Evolutionary conservation across 257 asterid genomes (phyloP).

Genomic region (Solanum pimpinellifolium): DNA sequence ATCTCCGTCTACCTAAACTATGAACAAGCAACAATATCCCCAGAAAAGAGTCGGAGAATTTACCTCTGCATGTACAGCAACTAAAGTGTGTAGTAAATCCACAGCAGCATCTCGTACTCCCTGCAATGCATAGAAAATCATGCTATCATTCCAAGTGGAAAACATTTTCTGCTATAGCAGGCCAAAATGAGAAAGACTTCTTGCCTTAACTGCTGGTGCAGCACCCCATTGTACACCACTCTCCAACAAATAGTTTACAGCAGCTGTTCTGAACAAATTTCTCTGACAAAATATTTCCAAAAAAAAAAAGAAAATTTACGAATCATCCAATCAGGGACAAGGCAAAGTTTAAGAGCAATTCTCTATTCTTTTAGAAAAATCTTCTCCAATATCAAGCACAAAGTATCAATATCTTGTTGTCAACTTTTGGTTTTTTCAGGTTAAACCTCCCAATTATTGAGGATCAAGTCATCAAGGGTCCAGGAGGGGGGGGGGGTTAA

Average conservation of each 20-base stretch:
- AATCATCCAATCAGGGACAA: background rate
- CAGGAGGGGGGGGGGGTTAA: background rate
- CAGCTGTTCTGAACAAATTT: slow-evolving; percentile 77
- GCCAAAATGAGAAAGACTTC: slow-evolving; percentile 1
- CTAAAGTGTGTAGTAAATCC: slow-evolving; percentile 86
- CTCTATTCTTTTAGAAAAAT: background rate
- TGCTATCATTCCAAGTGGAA: background rate
- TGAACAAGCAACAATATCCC: background rate
- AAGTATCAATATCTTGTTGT: background rate
- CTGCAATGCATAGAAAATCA: slow-evolving; percentile 27
- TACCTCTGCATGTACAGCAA: slow-evolving; percentile 98
- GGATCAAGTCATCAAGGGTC: background rate
- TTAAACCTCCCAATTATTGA: background rate
- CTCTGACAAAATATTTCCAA: slow-evolving; percentile 37
- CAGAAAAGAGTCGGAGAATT: slow-evolving; percentile 1
- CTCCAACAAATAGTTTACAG: slow-evolving; percentile 81
- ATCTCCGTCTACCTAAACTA: background rate
- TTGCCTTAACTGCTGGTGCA: slow-evolving; percentile 80
- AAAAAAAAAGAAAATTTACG: background rate
- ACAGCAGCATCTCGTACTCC: slow-evolving; percentile 97
- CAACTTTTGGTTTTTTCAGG: background rate
- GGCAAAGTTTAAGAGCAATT: background rate
- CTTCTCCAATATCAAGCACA: background rate
- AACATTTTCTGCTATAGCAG: background rate
- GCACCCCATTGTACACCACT: slow-evolving; percentile 95